A percentile compares a stretch with the other conserved stretches of the same genome.
These are phyloP conservation scores for Pilatotrama ljubarskyi DNA, from an alignment of 768 basidiomycete genomes.

Conservation along the genomic window DNA sequence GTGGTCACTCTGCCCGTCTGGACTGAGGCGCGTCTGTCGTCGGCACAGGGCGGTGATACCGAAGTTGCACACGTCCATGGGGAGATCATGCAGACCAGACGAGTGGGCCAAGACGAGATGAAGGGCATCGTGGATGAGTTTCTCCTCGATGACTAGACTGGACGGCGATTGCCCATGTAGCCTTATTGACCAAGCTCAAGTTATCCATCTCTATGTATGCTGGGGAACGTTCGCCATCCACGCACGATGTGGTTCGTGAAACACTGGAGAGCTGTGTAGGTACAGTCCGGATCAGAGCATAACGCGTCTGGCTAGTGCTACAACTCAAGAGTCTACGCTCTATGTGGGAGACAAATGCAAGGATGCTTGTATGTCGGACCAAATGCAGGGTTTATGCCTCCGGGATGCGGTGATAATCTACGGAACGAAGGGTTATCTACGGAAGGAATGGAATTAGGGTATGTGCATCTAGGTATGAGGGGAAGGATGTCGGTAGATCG, in stretches of 20 bases:
- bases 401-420: background rate
- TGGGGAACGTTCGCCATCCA: too few species aligned
- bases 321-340: slow-evolving; percentile 12
- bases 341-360: background rate
- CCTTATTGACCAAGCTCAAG: background rate
- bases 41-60: background rate
- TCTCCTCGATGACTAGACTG: slow-evolving; percentile 34
- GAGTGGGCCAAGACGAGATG: slow-evolving; percentile 38
- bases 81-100: slow-evolving; percentile 36
- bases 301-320: slow-evolving; percentile 5
- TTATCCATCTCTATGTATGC: too few species aligned
- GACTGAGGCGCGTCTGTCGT: slow-evolving; percentile 9
- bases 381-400: background rate
- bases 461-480: background rate
- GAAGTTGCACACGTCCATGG: background rate
- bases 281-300: background rate
- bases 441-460: background rate
- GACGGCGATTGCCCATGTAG: background rate
- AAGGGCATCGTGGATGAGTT: slow-evolving; percentile 40
- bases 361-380: background rate
- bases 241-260: too few species aligned
- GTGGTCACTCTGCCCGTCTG: slow-evolving; percentile 24
- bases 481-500: background rate
- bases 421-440: background rate
- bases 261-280: background rate